phyloP scores from a whole-genome alignment of 2,329 filamentous ascomycete genomes.

The Stachybotrys chartarum region DNA sequence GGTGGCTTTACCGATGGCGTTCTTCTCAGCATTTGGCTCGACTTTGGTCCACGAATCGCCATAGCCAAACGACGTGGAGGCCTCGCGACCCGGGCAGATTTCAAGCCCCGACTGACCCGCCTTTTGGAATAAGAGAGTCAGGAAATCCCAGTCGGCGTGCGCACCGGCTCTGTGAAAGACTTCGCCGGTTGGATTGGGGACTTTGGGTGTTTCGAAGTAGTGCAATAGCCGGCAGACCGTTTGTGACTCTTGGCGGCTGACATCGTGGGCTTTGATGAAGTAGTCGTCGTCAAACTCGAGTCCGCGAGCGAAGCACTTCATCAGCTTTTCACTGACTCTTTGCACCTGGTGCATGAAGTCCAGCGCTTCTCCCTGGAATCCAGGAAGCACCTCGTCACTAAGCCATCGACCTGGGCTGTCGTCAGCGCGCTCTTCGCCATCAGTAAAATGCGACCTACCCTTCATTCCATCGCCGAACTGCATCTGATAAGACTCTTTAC shows the following conservation, averaged over 20 bases:
- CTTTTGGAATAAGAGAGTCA: conserved; percentile 57
- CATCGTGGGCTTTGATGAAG: conserved; percentile 48
- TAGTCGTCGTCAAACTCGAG: conserved; percentile 49
- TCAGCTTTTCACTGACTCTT: conserved; percentile 45
- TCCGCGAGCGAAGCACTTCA: conserved; percentile 51
- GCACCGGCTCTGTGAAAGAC: conserved; percentile 53
- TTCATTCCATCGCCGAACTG: conserved; percentile 51
- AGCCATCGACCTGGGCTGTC: conserved; percentile 33
- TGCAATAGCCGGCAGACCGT: conserved; percentile 49
- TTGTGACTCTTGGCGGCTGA: conserved; percentile 40
- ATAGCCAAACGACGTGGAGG: conserved; percentile 49
- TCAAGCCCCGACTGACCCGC: conserved; percentile 54
- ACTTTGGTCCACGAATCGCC: conserved; percentile 58
- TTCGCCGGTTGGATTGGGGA: conserved; percentile 20
- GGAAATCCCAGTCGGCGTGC: conserved; percentile 56
- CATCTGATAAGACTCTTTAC: conserved; percentile 56
- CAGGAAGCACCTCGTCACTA: conserved; percentile 35
- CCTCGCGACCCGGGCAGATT: conserved; percentile 58
- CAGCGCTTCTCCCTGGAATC: conserved; percentile 36
- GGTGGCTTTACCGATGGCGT: not conserved
- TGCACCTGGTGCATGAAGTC: conserved; percentile 50
- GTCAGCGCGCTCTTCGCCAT: not conserved
- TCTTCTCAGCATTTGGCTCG: conserved; percentile 34
- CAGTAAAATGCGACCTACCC: conserved; percentile 15
- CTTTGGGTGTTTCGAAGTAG: conserved; percentile 39